Evolutionary conservation across 345 rosid species (phyloP).

Genomic region (Laguncularia racemosa): DNA sequence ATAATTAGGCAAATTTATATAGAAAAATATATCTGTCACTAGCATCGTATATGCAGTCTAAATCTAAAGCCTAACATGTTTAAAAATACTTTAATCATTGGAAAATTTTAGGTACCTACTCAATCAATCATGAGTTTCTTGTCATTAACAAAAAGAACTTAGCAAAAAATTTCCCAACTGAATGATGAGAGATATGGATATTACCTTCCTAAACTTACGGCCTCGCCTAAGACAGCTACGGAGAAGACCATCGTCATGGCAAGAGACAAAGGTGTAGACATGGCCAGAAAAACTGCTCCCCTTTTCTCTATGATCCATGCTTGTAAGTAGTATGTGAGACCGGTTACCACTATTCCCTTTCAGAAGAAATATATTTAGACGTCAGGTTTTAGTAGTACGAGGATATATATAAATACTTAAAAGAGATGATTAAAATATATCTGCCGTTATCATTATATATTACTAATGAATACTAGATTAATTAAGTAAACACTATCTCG

Average conservation of each 20-base stretch:
- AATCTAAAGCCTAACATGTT: too few relatives aligned
- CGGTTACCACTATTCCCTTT: slow-evolving; percentile 91
- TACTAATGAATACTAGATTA: not conserved
- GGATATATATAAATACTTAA: too few relatives aligned
- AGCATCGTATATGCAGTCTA: too few relatives aligned
- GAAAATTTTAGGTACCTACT: too few relatives aligned
- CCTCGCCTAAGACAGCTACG: slow-evolving; percentile 53
- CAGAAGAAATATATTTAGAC: not conserved
- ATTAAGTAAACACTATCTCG: too few relatives aligned
- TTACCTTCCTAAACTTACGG: slow-evolving; percentile 70
- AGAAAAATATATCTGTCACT: too few relatives aligned
- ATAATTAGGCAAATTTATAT: too few relatives aligned
- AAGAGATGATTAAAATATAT: too few relatives aligned
- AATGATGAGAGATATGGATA: not conserved
- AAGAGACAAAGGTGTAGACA: slow-evolving; percentile 73
- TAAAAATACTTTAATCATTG: too few relatives aligned
- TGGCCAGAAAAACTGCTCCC: slow-evolving; percentile 89
- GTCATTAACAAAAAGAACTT: not conserved
- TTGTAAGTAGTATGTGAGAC: slow-evolving; percentile 74
- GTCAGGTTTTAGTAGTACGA: too few relatives aligned
- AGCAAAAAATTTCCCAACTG: too few relatives aligned
- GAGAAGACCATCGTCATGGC: slow-evolving; percentile 61
- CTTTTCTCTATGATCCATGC: slow-evolving; percentile 86
- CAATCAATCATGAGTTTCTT: not conserved
- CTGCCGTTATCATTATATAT: not conserved